Conservation (phyloP, 345 rosid genomes). For the Heritiera littoralis region DNA sequence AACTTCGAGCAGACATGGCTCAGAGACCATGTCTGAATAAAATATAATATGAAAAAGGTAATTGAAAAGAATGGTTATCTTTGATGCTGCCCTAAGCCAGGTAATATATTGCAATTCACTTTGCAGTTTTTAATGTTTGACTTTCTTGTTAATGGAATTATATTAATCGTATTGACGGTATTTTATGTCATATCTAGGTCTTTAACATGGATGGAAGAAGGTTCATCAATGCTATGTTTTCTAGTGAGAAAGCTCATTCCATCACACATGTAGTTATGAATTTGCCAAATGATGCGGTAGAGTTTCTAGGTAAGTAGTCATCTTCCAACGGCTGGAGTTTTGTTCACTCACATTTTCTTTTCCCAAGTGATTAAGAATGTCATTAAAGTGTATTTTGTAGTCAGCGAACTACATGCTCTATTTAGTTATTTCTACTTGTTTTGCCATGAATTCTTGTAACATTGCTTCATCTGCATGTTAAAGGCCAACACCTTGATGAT, state of each 20-base stretch:
- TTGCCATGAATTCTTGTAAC: not conserved
- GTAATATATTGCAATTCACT: not conserved
- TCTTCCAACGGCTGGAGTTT: not conserved
- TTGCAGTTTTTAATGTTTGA: not conserved
- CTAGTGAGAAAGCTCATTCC: constrained; percentile 63
- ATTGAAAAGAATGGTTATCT: not conserved
- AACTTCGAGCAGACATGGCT: not conserved
- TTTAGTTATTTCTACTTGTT: constrained; percentile 8
- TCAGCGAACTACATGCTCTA: not conserved
- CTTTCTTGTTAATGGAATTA: not conserved
- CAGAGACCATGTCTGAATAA: not conserved
- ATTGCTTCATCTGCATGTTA: too few species aligned
- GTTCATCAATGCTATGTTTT: constrained; percentile 74
- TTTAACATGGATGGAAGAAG: constrained; percentile 92
- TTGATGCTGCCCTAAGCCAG: not conserved
- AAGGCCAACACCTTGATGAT: not conserved
- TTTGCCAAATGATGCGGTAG: constrained; percentile 81
- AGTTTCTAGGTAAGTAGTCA: constrained; percentile 57
- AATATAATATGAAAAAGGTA: constrained; percentile 5
- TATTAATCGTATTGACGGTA: constrained; percentile 8
- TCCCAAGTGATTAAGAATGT: not conserved
- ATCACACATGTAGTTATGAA: constrained; percentile 80
- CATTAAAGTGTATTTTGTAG: not conserved
- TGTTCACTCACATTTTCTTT: not conserved
- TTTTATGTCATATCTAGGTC: constrained; percentile 41